Conservation (phyloP, 371 early-diverging fungal species). For the Apophysomyces variabilis region DNA sequence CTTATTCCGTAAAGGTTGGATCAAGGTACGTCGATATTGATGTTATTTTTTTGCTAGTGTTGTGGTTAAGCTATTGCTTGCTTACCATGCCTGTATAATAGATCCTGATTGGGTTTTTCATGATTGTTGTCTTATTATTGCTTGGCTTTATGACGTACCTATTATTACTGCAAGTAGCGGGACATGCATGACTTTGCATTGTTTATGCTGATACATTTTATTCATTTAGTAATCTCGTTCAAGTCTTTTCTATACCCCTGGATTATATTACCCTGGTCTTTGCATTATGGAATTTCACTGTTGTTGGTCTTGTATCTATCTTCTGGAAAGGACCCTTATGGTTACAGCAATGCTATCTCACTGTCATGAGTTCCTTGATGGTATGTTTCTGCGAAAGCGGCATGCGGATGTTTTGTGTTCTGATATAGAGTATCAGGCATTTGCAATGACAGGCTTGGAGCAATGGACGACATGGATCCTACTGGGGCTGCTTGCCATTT, state of each 20-base stretch:
- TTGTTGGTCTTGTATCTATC: slow-evolving; percentile 76
- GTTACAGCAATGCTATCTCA: slow-evolving; percentile 80
- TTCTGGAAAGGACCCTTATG: slow-evolving; percentile 85
- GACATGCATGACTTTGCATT: slow-evolving; percentile 14
- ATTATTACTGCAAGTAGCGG: slow-evolving; percentile 51
- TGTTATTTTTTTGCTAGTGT: neutral
- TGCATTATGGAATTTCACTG: slow-evolving; percentile 80
- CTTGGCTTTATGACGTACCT: slow-evolving; percentile 82
- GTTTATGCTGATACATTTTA: slow-evolving; percentile 5
- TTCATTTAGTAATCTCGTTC: slow-evolving; percentile 48
- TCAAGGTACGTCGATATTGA: slow-evolving; percentile 55
- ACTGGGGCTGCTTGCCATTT: slow-evolving; percentile 77
- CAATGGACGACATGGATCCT: slow-evolving; percentile 88
- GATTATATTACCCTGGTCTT: slow-evolving; percentile 79
- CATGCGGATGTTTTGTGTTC: neutral
- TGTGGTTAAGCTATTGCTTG: neutral
- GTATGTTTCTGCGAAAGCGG: slow-evolving; percentile 29
- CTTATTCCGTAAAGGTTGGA: slow-evolving; percentile 76
- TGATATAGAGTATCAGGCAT: slow-evolving; percentile 53
- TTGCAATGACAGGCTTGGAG: slow-evolving; percentile 72
- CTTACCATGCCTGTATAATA: slow-evolving; percentile 22
- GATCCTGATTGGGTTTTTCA: slow-evolving; percentile 77
- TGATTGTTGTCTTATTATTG: slow-evolving; percentile 70
- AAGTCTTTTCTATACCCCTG: slow-evolving; percentile 70
- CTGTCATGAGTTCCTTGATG: slow-evolving; percentile 85